Evolutionary conservation across 2,329 filamentous ascomycete species (phyloP).

Genomic region (Ceratocystis colombiana): DNA sequence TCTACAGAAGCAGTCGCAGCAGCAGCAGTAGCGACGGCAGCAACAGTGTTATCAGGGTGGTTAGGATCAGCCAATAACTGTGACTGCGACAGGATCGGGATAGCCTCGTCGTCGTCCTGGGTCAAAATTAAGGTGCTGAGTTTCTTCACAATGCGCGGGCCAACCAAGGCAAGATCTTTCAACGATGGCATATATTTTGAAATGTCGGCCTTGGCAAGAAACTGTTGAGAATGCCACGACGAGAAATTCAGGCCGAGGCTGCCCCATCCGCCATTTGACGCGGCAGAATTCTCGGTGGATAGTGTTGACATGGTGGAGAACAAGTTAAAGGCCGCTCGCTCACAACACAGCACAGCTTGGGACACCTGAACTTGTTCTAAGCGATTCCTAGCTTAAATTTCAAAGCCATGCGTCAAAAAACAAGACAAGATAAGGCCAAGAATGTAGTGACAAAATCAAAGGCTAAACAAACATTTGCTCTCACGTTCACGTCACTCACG

Average conservation of each 20-base stretch:
- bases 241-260: constrained; percentile 37
- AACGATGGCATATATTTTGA: constrained; percentile 53
- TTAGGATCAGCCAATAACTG: not conserved
- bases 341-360: not conserved
- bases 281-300: constrained; percentile 14
- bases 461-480: constrained; percentile 1
- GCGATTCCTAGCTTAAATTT: not conserved
- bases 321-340: not conserved
- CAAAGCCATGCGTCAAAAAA: not conserved
- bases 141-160: constrained; percentile 60
- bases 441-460: not conserved
- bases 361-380: not conserved
- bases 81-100: constrained; percentile 25
- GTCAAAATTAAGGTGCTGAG: constrained; percentile 51
- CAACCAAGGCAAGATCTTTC: constrained; percentile 57
- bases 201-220: constrained; percentile 40
- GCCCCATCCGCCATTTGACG: not conserved
- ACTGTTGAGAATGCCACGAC: constrained; percentile 35
- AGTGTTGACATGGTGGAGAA: constrained; percentile 1
- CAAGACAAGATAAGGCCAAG: not conserved
- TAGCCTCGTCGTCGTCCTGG: constrained; percentile 13
- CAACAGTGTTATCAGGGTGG: not conserved
- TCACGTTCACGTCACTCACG: not conserved
- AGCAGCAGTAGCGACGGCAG: not conserved
- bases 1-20: not conserved